Conservation (phyloP, 345 rosid genomes). For the Aegle marmelos region DNA sequence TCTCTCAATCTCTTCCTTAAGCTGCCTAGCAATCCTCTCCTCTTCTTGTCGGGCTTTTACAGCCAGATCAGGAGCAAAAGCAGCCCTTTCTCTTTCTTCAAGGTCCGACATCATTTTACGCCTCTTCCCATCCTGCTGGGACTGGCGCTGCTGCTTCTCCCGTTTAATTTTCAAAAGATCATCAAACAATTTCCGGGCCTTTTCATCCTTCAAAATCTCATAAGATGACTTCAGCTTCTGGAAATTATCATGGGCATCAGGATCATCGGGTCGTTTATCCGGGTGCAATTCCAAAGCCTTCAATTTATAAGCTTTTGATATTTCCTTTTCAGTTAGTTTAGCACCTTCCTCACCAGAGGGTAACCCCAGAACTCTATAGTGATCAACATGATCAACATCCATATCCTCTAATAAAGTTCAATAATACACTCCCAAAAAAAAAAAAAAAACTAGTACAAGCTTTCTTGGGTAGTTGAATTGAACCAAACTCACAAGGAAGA, state of each 20-base stretch:
- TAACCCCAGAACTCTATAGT: slow-evolving; percentile 73
- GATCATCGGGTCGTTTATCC: slow-evolving; percentile 80
- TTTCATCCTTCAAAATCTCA: slow-evolving; percentile 74
- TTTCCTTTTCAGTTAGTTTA: slow-evolving; percentile 65
- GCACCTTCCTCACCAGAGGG: slow-evolving; percentile 88
- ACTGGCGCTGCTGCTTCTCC: slow-evolving; percentile 49
- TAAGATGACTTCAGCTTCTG: slow-evolving; percentile 74
- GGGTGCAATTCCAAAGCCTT: slow-evolving; percentile 89
- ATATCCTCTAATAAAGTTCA: slow-evolving; percentile 8
- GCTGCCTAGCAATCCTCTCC: slow-evolving; percentile 63
- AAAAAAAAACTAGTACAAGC: not conserved
- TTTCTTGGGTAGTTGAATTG: not conserved
- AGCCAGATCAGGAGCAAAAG: slow-evolving; percentile 49
- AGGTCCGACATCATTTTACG: slow-evolving; percentile 79
- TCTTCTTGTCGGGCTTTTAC: slow-evolving; percentile 53
- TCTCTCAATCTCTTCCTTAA: slow-evolving; percentile 69
- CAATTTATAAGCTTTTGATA: slow-evolving; percentile 66
- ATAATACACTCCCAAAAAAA: not conserved
- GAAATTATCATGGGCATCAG: slow-evolving; percentile 71
- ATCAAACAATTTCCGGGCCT: slow-evolving; percentile 75
- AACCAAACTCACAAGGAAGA: not conserved
- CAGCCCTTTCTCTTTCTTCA: slow-evolving; percentile 76
- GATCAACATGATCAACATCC: slow-evolving; percentile 59
- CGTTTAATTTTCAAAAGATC: slow-evolving; percentile 76
- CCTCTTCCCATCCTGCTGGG: slow-evolving; percentile 65